Evolutionary conservation across 2,329 filamentous ascomycete species (phyloP), one percentile per base, ranked within the genome.

Genomic region (Diaporthe sp.): DNA sequence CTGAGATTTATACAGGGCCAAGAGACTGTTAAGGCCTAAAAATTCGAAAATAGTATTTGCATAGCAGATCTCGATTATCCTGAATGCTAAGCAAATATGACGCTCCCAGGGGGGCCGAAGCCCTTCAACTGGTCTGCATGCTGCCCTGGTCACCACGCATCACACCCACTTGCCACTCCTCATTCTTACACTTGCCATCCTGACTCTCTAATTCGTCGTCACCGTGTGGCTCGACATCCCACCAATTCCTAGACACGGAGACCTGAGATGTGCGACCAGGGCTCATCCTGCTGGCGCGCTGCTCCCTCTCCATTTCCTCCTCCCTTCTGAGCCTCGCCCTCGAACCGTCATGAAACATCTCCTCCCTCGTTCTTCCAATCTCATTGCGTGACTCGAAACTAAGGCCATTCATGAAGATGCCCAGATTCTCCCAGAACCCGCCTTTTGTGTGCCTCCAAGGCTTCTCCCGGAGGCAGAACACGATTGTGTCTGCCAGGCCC

Each of bases 381-480:
- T 76, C 73, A 74, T 68, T 73, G 45, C 8, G 77, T 17, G 38
- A 73, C 17, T 22, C 42, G 30, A 58, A 70, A 8, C 55, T 58
- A 15, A 38, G 75, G 19, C 77, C 70, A 2, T 69, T 72, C 58
- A 83, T 60, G 22, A 74, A 69, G 68, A 77, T 71, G 33, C 73
- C 78, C 57, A 84, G 72, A 10, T 77, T 72, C 45, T 77, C 79
- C 80, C 82, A 83, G 74, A 84, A 82, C 3, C 80, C 80, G 72
- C 78, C 81, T 17, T 76, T 80, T 66, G 90, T 87, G 73, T 91
- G 86, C 58, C 85, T 84, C 93, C 93, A 96, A 0, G 94, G 94
- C 80, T 90, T 91, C 81, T 96, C 94, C 58, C 93, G 88, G 40
- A 89, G 84, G 40, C 88, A 89, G 82, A 96, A 96, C 30, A 96